phyloP scores from a whole-genome alignment of 495 filamentous ascomycete species.

The Delitschia confertaspora region DNA sequence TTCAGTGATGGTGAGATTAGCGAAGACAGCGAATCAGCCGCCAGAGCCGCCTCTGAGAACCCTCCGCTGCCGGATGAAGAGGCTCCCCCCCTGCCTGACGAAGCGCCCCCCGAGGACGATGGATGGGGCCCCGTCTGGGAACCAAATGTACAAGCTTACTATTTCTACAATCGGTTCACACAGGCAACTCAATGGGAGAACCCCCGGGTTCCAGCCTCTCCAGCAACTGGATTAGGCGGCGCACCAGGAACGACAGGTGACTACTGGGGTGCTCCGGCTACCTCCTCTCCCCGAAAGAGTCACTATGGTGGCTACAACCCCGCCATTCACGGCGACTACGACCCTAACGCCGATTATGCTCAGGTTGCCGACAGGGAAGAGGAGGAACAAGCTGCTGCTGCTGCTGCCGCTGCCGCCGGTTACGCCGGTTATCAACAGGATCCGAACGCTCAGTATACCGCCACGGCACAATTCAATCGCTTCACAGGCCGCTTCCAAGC shows the following conservation, averaged over 20 bases:
- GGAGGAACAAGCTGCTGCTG: slow-evolving; percentile 27
- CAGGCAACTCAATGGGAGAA: slow-evolving; percentile 78
- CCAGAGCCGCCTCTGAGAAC: neutral
- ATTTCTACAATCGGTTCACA: slow-evolving; percentile 85
- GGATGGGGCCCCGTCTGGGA: slow-evolving; percentile 90
- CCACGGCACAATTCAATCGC: slow-evolving; percentile 76
- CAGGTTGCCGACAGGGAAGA: slow-evolving; percentile 34
- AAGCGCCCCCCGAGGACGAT: slow-evolving; percentile 53
- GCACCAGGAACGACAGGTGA: slow-evolving; percentile 16
- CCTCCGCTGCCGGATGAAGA: slow-evolving; percentile 27
- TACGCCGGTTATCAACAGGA: slow-evolving; percentile 28
- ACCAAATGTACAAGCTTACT: slow-evolving; percentile 57
- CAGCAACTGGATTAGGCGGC: slow-evolving; percentile 12
- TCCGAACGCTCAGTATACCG: slow-evolving; percentile 46
- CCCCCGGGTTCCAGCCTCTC: slow-evolving; percentile 57
- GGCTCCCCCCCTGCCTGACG: slow-evolving; percentile 41
- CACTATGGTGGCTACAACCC: slow-evolving; percentile 74
- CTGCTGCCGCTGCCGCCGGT: slow-evolving; percentile 27
- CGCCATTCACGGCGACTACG: slow-evolving; percentile 90
- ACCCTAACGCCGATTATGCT: slow-evolving; percentile 87
- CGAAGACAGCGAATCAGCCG: no score
- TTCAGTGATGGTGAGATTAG: no score
- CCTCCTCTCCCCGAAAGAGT: slow-evolving; percentile 12
- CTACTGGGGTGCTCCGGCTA: slow-evolving; percentile 14
- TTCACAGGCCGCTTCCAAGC: slow-evolving; percentile 84